A percentile compares a stretch with the other conserved stretches of the same genome.
Evolutionary conservation across 768 basidiomycete genomes (phyloP).

Genomic region (Cubamyces sp.): DNA sequence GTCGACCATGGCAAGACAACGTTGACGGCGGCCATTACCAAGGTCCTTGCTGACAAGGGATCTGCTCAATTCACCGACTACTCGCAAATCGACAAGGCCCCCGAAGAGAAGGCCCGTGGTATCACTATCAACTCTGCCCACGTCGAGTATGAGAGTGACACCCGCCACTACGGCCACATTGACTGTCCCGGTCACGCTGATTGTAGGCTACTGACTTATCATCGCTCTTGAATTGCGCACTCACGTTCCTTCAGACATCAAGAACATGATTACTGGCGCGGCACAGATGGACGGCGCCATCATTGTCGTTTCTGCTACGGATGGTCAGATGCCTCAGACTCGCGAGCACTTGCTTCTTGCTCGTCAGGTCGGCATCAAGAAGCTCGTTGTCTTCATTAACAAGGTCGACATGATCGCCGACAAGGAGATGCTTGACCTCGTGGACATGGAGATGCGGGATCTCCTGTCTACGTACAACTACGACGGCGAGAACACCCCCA

Average conservation of each 20-base stretch:
- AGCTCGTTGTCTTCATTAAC: slow-evolving; percentile 99
- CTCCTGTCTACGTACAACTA: slow-evolving; percentile 90
- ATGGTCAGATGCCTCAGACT: slow-evolving; percentile 99
- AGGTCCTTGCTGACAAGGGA: slow-evolving; percentile 78
- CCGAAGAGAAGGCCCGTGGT: slow-evolving; percentile 98
- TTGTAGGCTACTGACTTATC: slow-evolving; percentile 55
- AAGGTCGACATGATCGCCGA: slow-evolving; percentile 97
- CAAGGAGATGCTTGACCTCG: slow-evolving; percentile 97
- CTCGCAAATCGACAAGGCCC: slow-evolving; percentile 97
- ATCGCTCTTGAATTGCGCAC: slow-evolving; percentile 15
- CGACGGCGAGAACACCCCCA: slow-evolving; percentile 98
- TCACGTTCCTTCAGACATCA: slow-evolving; percentile 63
- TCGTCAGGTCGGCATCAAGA: slow-evolving; percentile 97
- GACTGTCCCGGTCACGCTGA: slow-evolving; percentile 97
- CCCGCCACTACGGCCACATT: slow-evolving; percentile 95
- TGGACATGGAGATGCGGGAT: slow-evolving; percentile 99
- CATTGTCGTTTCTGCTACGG: slow-evolving; percentile 96
- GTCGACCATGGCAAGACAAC: slow-evolving; percentile 99
- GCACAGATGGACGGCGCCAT: slow-evolving; percentile 98
- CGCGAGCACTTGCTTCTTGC: slow-evolving; percentile 97
- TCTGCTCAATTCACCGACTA: slow-evolving; percentile 93
- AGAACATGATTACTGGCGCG: slow-evolving; percentile 99
- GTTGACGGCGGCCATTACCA: slow-evolving; percentile 94
- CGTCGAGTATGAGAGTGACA: slow-evolving; percentile 94
- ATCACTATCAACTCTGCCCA: slow-evolving; percentile 99